Base-by-base conservation (phyloP, 306 rosid species). In the Carpinus viminea region DNA sequence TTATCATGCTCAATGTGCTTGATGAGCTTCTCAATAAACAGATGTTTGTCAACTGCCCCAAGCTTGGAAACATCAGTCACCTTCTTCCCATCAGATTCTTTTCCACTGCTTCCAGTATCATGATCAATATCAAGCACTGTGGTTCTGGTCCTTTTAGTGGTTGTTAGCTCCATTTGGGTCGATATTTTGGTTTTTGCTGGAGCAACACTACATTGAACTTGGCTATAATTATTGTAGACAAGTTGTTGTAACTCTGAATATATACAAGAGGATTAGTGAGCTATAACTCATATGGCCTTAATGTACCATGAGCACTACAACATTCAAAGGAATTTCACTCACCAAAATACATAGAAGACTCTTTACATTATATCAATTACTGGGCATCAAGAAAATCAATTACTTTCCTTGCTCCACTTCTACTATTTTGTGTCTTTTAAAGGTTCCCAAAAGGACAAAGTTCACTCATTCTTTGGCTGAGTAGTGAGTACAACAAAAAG, bases 1-100 rank as follows among this genome's bases (percentile, higher is more conserved):
- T 88, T 88, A 76, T 88, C 91, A 83, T 85, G 83, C 87, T 88
- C 91, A 82, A 88, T 88, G 83, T 85, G 91, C 80, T 78, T 80
- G 0, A 88, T 83, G 79, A 88, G 91, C 77, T 66, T 88, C 50
- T 88, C 87, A 34, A 88, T 88, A 57, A 88, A 83, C 45, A 88
- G 28, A 36, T 88, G 89, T 72, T 85, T 88, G 18, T 88, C 89
- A 26, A 83, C 79, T n/a, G 89, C 87, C 75, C 86, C 89, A 83
- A 88, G 89, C 74, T 88, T 88, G 74, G 91, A 80, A 72, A 88
- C 91, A 85, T 87, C 88, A 72, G 76, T 83, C 26, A 85, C 85
- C 80, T 87, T 87, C 79, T 78, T 87, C 46, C 88, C 65, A 5
- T 73, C 79, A n/a, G 73, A 72, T 62, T 71, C 84, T 55, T 12